phyloP scores from a whole-genome alignment of 116 monocot genomes.

The Thalassia testudinum region DNA sequence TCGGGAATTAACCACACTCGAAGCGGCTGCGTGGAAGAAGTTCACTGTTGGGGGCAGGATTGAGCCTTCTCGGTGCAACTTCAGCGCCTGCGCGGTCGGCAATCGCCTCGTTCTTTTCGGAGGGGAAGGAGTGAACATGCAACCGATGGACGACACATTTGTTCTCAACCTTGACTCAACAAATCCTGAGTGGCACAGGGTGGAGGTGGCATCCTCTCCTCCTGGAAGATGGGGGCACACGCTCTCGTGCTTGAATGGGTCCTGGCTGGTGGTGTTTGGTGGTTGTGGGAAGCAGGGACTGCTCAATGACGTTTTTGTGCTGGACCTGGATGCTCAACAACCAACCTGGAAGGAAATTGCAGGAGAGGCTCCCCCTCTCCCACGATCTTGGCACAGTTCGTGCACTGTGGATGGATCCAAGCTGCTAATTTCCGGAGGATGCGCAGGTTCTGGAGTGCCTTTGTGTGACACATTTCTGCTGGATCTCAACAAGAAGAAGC shows the following conservation, averaged over 20 bases:
- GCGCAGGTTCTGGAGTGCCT: slow-evolving; percentile 54
- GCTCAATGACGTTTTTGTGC: slow-evolving; percentile 70
- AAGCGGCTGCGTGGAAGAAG: slow-evolving; percentile 81
- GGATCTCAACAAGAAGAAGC: slow-evolving; percentile 48
- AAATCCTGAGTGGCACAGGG: slow-evolving; percentile 53
- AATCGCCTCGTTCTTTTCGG: slow-evolving; percentile 75
- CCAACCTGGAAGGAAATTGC: slow-evolving; percentile 59
- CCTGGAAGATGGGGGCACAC: slow-evolving; percentile 92
- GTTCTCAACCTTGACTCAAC: slow-evolving; percentile 62
- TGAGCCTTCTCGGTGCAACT: slow-evolving; percentile 80
- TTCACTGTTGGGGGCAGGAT: slow-evolving; percentile 67
- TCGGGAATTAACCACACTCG: slow-evolving; percentile 66
- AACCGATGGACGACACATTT: slow-evolving; percentile 86
- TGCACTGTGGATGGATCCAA: slow-evolving; percentile 63
- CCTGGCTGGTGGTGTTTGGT: slow-evolving; percentile 68
- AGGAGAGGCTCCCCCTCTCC: slow-evolving; percentile 35
- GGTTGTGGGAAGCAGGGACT: slow-evolving; percentile 61
- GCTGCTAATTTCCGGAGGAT: slow-evolving; percentile 70
- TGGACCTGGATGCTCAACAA: slow-evolving; percentile 63
- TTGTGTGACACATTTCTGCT: slow-evolving; percentile 58
- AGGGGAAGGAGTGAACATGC: slow-evolving; percentile 82
- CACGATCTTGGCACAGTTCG: slow-evolving; percentile 85
- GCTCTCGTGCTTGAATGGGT: slow-evolving; percentile 51
- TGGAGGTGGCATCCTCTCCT: slow-evolving; percentile 54
- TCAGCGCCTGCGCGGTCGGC: slow-evolving; percentile 75